Conservation (phyloP, 306 rosid genomes). For the Astragalus glycyphyllos region DNA sequence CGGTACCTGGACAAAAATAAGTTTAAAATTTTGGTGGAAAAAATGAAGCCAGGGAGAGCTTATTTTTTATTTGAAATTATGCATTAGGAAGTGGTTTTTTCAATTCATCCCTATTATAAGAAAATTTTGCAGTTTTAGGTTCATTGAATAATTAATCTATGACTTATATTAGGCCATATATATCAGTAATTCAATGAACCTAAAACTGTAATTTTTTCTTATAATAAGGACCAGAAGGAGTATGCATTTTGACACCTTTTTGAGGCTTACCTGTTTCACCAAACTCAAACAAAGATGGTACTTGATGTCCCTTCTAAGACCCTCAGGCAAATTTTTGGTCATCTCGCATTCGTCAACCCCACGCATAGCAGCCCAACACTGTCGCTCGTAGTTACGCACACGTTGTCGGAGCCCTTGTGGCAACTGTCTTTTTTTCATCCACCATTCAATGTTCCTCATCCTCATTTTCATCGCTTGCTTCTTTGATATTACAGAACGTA, state of each 20-base stretch:
- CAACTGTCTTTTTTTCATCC: slow-evolving; percentile 88
- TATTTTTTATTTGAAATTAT: too few species aligned
- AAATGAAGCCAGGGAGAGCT: too few species aligned
- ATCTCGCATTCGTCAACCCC: slow-evolving; percentile 90
- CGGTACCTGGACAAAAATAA: slow-evolving; percentile 64
- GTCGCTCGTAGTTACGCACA: slow-evolving; percentile 86
- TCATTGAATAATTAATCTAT: too few species aligned
- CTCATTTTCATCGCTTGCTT: slow-evolving; percentile 88
- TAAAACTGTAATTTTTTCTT: too few species aligned
- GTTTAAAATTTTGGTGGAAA: too few species aligned
- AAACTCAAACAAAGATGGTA: slow-evolving; percentile 91
- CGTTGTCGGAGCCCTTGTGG: slow-evolving; percentile 78
- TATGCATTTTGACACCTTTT: neutral
- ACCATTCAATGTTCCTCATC: slow-evolving; percentile 97
- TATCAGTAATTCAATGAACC: too few species aligned
- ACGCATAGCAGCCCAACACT: slow-evolving; percentile 90
- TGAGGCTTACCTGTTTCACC: slow-evolving; percentile 67
- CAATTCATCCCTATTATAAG: too few species aligned
- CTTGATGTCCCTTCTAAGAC: slow-evolving; percentile 89
- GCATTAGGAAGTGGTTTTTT: too few species aligned
- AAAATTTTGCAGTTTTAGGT: too few species aligned
- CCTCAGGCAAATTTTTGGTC: slow-evolving; percentile 83
- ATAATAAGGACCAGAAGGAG: too few species aligned
- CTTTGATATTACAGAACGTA: slow-evolving; percentile 91
- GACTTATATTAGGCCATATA: too few species aligned